A percentile compares a stretch with the other conserved stretches of the same genome.
These are phyloP conservation scores for Pharus latifolius DNA, from an alignment of 176 grass and related monocot genomes.

Conservation along the genomic window DNA sequence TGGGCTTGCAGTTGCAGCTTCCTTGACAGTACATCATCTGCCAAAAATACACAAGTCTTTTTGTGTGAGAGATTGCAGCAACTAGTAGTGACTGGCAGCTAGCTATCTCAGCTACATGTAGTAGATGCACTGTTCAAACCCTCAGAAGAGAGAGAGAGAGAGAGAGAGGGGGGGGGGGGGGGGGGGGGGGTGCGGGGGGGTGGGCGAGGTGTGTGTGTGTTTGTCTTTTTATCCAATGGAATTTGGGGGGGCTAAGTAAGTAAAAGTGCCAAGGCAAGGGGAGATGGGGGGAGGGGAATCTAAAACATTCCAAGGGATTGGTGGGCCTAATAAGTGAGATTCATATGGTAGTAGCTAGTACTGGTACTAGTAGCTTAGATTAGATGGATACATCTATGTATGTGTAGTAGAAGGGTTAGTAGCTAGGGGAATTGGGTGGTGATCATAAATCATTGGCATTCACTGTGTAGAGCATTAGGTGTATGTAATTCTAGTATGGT, in stretches of 20 bases:
- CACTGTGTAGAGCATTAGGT: neutral
- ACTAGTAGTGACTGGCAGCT: slow-evolving; percentile 35
- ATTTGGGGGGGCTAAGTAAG: neutral
- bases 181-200: slow-evolving; percentile 18
- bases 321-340: slow-evolving; percentile 36
- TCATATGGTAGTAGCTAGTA: slow-evolving; percentile 1
- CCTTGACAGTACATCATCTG: slow-evolving; percentile 98
- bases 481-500: too few species aligned
- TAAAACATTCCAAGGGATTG: slow-evolving; percentile 84
- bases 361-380: neutral
- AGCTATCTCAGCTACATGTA: slow-evolving; percentile 33
- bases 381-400: neutral
- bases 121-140: slow-evolving; percentile 60
- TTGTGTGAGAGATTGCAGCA: slow-evolving; percentile 25
- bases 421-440: neutral
- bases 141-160: slow-evolving; percentile 15
- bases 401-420: neutral
- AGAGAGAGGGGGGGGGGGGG: slow-evolving; percentile 1
- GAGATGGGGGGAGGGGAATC: slow-evolving; percentile 53
- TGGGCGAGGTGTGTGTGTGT: slow-evolving; percentile 22
- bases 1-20: slow-evolving; percentile 69
- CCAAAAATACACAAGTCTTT: slow-evolving; percentile 63
- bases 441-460: slow-evolving; percentile 15
- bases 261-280: too few species aligned
- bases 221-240: slow-evolving; percentile 52